Conservation (phyloP, 2,329 filamentous ascomycete species). For the Colletotrichum truncatum region DNA sequence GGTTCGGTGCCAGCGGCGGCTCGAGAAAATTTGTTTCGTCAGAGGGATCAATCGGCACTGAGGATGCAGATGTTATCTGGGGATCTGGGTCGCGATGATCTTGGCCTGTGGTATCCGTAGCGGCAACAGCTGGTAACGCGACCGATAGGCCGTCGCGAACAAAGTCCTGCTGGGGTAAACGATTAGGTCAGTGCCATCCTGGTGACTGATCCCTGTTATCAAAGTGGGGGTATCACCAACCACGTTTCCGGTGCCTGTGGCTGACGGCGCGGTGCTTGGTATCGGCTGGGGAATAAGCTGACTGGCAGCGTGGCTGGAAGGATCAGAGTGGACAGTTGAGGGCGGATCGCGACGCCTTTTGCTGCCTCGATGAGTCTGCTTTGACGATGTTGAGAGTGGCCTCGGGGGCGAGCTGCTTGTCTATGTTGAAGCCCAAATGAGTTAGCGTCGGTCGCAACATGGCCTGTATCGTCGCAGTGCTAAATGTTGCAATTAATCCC, state of each 20-base stretch:
- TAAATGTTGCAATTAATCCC: slow-evolving; percentile 11
- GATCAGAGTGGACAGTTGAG: background rate
- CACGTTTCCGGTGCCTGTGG: background rate
- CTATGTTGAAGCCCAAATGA: slow-evolving; percentile 6
- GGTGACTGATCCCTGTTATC: background rate
- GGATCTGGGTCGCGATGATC: background rate
- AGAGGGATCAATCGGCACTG: background rate
- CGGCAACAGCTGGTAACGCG: slow-evolving; percentile 11
- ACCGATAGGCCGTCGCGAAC: slow-evolving; percentile 12
- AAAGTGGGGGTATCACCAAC: slow-evolving; percentile 14
- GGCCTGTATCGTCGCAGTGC: slow-evolving; percentile 25
- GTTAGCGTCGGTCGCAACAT: slow-evolving; percentile 23
- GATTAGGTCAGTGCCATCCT: slow-evolving; percentile 28
- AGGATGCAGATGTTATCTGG: background rate
- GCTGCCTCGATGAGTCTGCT: background rate
- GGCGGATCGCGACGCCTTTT: background rate
- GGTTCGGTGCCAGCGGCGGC: background rate
- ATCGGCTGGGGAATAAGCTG: background rate
- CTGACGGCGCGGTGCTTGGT: slow-evolving; percentile 13
- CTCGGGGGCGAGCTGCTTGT: slow-evolving; percentile 30
- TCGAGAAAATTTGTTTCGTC: background rate
- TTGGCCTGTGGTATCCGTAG: background rate
- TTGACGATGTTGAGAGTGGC: background rate
- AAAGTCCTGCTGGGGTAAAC: slow-evolving; percentile 23
- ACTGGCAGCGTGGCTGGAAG: background rate